Conservation (phyloP, 2,329 filamentous ascomycete genomes). For the Talaromyces funiculosus region DNA sequence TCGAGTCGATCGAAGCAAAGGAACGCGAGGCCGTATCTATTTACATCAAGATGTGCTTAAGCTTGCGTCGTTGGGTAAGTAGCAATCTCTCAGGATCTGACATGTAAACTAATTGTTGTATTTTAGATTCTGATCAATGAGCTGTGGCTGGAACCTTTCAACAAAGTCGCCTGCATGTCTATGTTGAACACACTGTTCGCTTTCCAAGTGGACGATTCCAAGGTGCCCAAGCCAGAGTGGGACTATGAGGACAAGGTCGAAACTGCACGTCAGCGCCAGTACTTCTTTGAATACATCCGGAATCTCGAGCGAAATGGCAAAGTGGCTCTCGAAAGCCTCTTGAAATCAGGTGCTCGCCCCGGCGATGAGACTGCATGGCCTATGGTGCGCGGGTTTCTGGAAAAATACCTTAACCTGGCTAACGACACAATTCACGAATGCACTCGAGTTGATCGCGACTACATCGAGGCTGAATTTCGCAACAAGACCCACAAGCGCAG, state of each 20-base stretch:
- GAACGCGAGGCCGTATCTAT: slow-evolving; percentile 49
- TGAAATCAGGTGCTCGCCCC: slow-evolving; percentile 47
- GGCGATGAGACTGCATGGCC: slow-evolving; percentile 55
- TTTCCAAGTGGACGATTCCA: slow-evolving; percentile 43
- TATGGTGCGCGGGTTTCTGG: slow-evolving; percentile 43
- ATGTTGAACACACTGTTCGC: slow-evolving; percentile 65
- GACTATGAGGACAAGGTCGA: slow-evolving; percentile 1
- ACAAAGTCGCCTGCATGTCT: slow-evolving; percentile 60
- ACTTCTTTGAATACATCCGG: slow-evolving; percentile 58
- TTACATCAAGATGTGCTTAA: slow-evolving; percentile 58
- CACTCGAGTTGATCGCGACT: slow-evolving; percentile 42
- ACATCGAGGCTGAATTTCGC: slow-evolving; percentile 27
- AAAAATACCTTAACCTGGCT: slow-evolving; percentile 54
- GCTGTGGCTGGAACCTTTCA: slow-evolving; percentile 56
- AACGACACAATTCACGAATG: slow-evolving; percentile 60
- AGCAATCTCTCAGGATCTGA: neutral
- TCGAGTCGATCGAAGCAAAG: slow-evolving; percentile 47
- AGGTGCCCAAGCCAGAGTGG: slow-evolving; percentile 38
- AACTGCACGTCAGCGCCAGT: slow-evolving; percentile 50
- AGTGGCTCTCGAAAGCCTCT: slow-evolving; percentile 48
- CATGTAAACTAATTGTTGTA: neutral
- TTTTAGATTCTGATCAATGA: slow-evolving; percentile 58
- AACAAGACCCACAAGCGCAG: slow-evolving; percentile 46
- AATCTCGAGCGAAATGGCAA: slow-evolving; percentile 53
- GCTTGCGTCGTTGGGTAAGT: slow-evolving; percentile 58